These are phyloP conservation scores for Drosera capensis DNA, from an alignment of 148 eudicot species.

Conservation along the genomic window DNA sequence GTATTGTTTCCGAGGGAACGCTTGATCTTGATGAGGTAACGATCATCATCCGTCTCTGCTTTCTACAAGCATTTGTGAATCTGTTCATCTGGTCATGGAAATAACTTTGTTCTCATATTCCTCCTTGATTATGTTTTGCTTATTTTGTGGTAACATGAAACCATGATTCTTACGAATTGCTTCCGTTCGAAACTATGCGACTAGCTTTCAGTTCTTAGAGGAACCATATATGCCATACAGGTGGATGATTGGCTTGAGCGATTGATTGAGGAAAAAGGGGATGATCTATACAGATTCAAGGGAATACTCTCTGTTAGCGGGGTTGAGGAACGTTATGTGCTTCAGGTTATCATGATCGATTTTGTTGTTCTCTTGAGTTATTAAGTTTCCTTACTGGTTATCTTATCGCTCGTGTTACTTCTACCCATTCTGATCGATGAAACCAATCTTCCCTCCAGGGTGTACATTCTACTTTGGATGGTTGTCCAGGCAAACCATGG, in stretches of 20 bases:
- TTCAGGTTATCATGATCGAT: conserved; percentile 44
- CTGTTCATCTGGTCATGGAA: too few relatives aligned
- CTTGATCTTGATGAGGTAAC: conserved; percentile 90
- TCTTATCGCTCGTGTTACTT: background rate
- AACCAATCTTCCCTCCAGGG: conserved; percentile 38
- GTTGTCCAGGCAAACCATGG: conserved; percentile 87
- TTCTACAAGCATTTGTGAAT: too few relatives aligned
- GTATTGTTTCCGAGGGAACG: conserved; percentile 74
- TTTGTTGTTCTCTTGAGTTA: background rate
- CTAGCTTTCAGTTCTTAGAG: background rate
- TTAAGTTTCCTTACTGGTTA: background rate
- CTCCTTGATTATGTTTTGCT: too few relatives aligned
- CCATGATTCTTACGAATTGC: background rate
- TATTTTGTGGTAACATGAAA: too few relatives aligned
- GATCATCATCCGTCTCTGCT: too few relatives aligned
- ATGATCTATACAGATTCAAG: conserved; percentile 80
- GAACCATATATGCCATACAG: conserved; percentile 16
- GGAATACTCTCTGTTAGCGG: conserved; percentile 64
- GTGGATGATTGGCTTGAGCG: conserved; percentile 97
- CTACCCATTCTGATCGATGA: too few relatives aligned
- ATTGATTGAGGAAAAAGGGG: conserved; percentile 75
- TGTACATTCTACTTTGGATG: conserved; percentile 72
- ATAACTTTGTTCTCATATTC: background rate
- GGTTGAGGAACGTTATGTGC: conserved; percentile 58
- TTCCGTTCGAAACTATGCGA: background rate